A percentile compares a stretch with the other conserved stretches of the same genome.
Conservation (phyloP, 257 asterid genomes). For the Solanum ossicruentum region DNA sequence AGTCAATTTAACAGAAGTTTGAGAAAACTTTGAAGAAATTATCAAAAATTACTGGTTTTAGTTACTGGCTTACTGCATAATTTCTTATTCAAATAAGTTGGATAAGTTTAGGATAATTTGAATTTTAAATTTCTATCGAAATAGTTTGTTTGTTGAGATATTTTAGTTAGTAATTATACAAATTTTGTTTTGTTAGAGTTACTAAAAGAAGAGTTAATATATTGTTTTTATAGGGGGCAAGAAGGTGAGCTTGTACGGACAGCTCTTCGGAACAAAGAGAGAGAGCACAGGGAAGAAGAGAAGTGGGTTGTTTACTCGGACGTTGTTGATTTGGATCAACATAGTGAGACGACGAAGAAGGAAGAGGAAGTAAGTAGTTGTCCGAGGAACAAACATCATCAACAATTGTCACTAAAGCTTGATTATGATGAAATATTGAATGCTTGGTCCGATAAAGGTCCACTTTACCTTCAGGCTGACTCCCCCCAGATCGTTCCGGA, state of each 20-base stretch:
- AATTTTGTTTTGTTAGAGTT: neutral
- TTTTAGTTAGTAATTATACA: too few species aligned
- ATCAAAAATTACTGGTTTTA: too few species aligned
- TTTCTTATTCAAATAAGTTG: too few species aligned
- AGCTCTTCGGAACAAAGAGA: constrained; percentile 61
- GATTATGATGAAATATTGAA: constrained; percentile 73
- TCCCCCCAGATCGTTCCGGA: constrained; percentile 63
- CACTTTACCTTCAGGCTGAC: constrained; percentile 42
- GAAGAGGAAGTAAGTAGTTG: constrained; percentile 90
- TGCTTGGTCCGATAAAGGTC: constrained; percentile 80
- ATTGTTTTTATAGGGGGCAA: neutral
- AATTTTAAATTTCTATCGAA: too few species aligned
- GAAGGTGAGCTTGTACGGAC: constrained; percentile 49
- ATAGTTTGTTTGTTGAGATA: too few species aligned
- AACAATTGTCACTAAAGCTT: constrained; percentile 57
- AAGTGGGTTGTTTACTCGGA: constrained; percentile 83
- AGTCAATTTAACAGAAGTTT: too few species aligned
- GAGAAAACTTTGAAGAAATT: too few species aligned
- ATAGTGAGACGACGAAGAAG: constrained; percentile 17
- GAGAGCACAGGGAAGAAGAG: constrained; percentile 72
- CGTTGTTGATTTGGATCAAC: constrained; percentile 39
- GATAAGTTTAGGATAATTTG: too few species aligned
- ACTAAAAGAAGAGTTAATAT: neutral
- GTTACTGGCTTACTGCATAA: too few species aligned
- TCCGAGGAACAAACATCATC: constrained; percentile 4